Conservation (phyloP, 2,329 filamentous ascomycete species). For the Xylaria arbuscula region DNA sequence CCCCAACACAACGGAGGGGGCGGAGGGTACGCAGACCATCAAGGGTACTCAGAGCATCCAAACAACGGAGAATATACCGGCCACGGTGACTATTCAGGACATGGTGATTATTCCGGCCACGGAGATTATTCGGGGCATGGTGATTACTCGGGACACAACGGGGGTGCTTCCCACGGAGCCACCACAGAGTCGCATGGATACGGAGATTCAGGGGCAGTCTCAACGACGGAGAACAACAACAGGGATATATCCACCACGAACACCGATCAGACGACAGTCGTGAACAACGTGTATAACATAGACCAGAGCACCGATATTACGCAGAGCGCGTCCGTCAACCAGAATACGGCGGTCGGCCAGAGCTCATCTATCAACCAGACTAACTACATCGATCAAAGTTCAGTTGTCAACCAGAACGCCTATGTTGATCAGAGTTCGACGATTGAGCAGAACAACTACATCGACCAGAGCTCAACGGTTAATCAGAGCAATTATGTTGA, state of each 20-base stretch:
- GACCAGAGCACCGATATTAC: not conserved
- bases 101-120: too few species aligned
- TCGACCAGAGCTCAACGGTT: slow-evolving; percentile 20
- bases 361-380: slow-evolving; percentile 14
- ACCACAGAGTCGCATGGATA: slow-evolving; percentile 12
- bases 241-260: not conserved
- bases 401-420: slow-evolving; percentile 24
- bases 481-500: slow-evolving; percentile 21
- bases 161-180: not conserved
- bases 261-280: slow-evolving; percentile 17
- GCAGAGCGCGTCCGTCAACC: slow-evolving; percentile 1
- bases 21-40: too few species aligned
- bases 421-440: slow-evolving; percentile 21
- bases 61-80: too few species aligned
- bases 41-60: too few species aligned
- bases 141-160: not conserved
- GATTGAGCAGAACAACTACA: slow-evolving; percentile 24
- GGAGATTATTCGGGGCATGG: not conserved
- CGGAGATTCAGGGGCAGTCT: slow-evolving; percentile 15
- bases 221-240: not conserved
- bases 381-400: slow-evolving; percentile 8
- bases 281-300: slow-evolving; percentile 8
- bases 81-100: too few species aligned
- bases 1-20: not conserved
- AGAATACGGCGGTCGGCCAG: slow-evolving; percentile 16